Percentiles rank a stretch among this genome's conserved stretches.
Evolutionary conservation across 345 rosid genomes (phyloP).

Genomic region (Aquilaria sinensis): DNA sequence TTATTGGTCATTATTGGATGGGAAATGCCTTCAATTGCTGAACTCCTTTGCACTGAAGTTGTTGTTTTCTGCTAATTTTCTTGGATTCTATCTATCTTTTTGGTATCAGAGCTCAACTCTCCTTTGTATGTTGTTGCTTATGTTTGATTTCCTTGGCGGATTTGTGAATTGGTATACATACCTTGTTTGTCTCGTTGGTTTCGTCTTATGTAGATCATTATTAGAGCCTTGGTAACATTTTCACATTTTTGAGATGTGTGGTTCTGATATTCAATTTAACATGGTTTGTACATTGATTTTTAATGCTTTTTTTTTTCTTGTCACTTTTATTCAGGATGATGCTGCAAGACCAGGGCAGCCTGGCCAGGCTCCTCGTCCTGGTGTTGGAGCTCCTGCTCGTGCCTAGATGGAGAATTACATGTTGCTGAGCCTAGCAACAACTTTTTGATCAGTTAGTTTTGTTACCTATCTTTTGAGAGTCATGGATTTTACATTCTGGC

Average conservation of each 20-base stretch:
- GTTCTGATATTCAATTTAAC: neutral
- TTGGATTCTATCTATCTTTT: neutral
- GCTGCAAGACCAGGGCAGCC: constrained; percentile 53
- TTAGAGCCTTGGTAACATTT: neutral
- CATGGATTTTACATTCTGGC: no score
- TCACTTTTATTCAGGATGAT: constrained; percentile 38
- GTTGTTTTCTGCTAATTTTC: neutral
- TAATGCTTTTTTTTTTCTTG: neutral
- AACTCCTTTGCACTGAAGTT: neutral
- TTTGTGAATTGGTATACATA: neutral
- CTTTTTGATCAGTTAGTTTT: no score
- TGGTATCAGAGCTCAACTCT: neutral
- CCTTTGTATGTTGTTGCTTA: neutral
- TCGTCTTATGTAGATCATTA: neutral
- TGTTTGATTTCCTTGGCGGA: neutral
- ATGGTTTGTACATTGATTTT: neutral
- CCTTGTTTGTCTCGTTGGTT: neutral
- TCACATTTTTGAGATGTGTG: neutral
- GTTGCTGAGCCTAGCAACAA: neutral
- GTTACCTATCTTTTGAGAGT: no score
- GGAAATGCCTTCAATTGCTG: constrained; percentile 1
- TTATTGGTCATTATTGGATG: constrained; percentile 1
- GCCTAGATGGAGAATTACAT: constrained; percentile 18
- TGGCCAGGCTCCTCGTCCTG: constrained; percentile 60
- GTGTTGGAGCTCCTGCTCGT: constrained; percentile 42